Base-by-base conservation (phyloP, 768 basidiomycete genomes). In the Phaffia australis region DNA sequence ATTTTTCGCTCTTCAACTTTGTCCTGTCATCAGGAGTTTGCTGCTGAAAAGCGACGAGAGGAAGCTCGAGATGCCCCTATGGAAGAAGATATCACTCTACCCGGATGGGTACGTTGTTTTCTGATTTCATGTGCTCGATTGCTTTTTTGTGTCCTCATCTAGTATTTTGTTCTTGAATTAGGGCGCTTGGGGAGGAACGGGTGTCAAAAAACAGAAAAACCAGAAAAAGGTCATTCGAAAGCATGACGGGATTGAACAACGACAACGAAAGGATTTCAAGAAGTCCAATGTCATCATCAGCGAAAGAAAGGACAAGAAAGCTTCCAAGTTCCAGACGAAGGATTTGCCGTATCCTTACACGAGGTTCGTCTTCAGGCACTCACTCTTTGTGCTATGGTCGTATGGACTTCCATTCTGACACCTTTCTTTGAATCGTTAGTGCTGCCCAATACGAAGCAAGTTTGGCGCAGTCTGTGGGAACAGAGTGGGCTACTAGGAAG, bases 261-360 rank as follows among this genome's bases (percentile, higher is more conserved):
- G 80, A 21, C 78, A 84, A 58, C 88, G 95, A 54, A 85, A 87
- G 18, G 95, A 99, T 76, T 86, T 85, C 72, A 80, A 81, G 69
- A 89, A 89, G 73, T 81, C 85, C 15, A 86, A 95, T 74, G 83
- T 98, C 73, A 95, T 99, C 79, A 88, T 99, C 72, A 91, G 89
- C 1, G 94, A 99, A 77, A 89, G 87, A 77, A 85, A 85, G 66
- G 94, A 98, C 79, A 90, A 89, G 79, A 95, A 95, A 75, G 92
- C 89, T 0, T 79, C 84, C 19, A 88, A 90, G 77, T 97, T 93
- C 75, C 81, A 85, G 68, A 84, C 91, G 63, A 88, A 87, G 76
- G 93, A 98, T 74, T 77, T 99, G 55, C 95, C 95, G 2, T 87
- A 87, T 77, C 95, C 94, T 3, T 98, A 91, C 74, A 97, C 94